Base-by-base conservation (phyloP, 2,329 filamentous ascomycete species). In the Aspergillus tubingensis region DNA sequence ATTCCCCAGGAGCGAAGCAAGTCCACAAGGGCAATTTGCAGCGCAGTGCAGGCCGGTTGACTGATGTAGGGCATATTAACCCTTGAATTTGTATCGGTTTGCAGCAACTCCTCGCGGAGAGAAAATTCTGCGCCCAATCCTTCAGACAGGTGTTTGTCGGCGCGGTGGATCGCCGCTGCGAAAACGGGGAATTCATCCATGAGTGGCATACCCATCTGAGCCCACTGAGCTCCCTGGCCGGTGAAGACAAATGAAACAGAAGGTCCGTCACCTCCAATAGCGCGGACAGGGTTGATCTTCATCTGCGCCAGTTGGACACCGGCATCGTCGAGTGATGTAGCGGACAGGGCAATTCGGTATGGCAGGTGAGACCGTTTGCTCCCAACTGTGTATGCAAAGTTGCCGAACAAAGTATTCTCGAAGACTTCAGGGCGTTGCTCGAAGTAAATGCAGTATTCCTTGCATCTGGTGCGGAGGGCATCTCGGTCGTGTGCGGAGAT, bases 181-280 rank as follows among this genome's bases (percentile, higher is more conserved):
- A 57, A 57, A 11, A 51, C 25, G 23, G 47, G 32, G 21, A 32
- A 50, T 19, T 41, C 41, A 19, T 19, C 19, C 47, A 71, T 58
- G 6, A 76, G 67, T 17, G 72, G 66, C 27, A 64, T 59, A 1
- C 75, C 74, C 75, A 77, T 77, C 2, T 59, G 59, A 38, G 67
- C 60, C 60, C 73, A 76, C 36, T 76, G 74, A 21, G 75, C 75
- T 7, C 75, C 75, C 51, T 77, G 75, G 0, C 75, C 75, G 2
- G 75, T 76, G 57, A 77, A 77, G 17, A 76, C n/a, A 15, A 43
- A 43, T 21, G 39, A 66, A 55, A 76, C 77, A 8, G 64, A 68
- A 15, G 76, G 48, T 3, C 61, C 60, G 17, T 39, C 21, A 6
- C 61, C 58, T 2, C 44, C 17, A 5, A 38, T 36, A 54, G 51